Evolutionary conservation across 2,329 filamentous ascomycete genomes (phyloP), one percentile per base, ranked within the genome.

Genomic region (Exutisphaerella laricina): DNA sequence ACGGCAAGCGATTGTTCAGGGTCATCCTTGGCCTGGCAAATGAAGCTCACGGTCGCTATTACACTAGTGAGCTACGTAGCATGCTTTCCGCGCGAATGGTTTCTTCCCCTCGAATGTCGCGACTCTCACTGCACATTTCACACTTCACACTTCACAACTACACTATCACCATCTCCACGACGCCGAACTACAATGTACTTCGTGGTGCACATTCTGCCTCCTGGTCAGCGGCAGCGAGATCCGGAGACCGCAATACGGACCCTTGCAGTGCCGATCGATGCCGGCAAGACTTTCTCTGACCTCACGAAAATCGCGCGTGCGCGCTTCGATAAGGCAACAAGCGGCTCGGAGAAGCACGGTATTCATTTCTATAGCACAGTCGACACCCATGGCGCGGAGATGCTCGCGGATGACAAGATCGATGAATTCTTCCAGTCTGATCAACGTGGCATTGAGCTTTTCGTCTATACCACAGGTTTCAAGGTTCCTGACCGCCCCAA

Each of bases 291-390:
- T 2, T 30, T 39, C n/a, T 16, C 17, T 16, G 37, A 39, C 21
- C 26, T 39, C 3, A 4, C 31, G 16, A 25, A n/a, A 10, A 17
- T 9, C 26, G 37, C 25, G n/a, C 16, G 21, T 9, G 9, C 16
- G 16, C 37, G 37, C 18, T 35, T 35, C 33, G 33, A 35, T 14
- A n/a, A n/a, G n/a, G 33, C 33, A 7, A 23, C 20, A 35, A 21
- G 16, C 4, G 13, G 18, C 9, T 12, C 33, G 5, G 5, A n/a
- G 18, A 23, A 35, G 33, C 18, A 12, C 4, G 20, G 23, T 5
- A 7, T 35, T 2, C 18, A 20, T n/a, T 23, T 35, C 12, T n/a
- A 21, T 8, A 23, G 16, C 9, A n/a, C 23, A 1, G 33, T 20
- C 3, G 33, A 35, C 20, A 35, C 21, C n/a, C 17, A 21, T 23